These are phyloP conservation scores for Colletotrichum tropicale DNA, from an alignment of 2,329 filamentous ascomycete genomes.

Conservation along the genomic window DNA sequence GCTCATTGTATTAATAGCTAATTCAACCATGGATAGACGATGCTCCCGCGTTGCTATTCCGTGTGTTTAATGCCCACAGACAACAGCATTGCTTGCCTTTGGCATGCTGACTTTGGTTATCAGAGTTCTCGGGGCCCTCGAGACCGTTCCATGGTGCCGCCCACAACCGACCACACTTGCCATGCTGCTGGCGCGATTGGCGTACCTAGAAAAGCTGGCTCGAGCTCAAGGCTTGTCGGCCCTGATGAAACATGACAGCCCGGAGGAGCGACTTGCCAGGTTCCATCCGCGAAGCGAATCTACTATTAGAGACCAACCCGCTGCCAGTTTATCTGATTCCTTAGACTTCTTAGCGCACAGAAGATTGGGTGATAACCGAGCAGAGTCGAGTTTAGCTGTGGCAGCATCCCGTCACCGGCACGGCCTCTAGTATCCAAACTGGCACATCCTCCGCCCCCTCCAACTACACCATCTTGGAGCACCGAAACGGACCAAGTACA, in stretches of 20 bases:
- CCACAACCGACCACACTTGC: neutral
- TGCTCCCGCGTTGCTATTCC: neutral
- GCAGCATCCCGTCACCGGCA: neutral
- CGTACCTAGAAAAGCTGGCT: constrained; percentile 4
- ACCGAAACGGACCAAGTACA: neutral
- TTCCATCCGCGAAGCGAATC: neutral
- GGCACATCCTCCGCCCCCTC: neutral
- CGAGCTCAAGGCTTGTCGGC: neutral
- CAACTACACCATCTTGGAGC: neutral
- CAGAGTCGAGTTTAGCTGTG: neutral
- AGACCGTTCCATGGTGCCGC: neutral
- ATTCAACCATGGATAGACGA: neutral
- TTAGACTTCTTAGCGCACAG: neutral
- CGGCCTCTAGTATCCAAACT: neutral
- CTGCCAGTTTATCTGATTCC: neutral
- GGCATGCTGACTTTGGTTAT: neutral
- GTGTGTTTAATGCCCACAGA: neutral
- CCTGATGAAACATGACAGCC: constrained; percentile 12
- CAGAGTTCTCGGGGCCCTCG: neutral
- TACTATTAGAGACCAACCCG: neutral
- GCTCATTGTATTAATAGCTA: constrained; percentile 5
- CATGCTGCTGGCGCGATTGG: constrained; percentile 1
- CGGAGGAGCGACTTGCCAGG: neutral
- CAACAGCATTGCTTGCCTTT: neutral
- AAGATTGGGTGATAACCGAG: neutral